Evolutionary conservation across 1,139 yeast species (phyloP).

Genomic region (Diutina neorugosa): DNA sequence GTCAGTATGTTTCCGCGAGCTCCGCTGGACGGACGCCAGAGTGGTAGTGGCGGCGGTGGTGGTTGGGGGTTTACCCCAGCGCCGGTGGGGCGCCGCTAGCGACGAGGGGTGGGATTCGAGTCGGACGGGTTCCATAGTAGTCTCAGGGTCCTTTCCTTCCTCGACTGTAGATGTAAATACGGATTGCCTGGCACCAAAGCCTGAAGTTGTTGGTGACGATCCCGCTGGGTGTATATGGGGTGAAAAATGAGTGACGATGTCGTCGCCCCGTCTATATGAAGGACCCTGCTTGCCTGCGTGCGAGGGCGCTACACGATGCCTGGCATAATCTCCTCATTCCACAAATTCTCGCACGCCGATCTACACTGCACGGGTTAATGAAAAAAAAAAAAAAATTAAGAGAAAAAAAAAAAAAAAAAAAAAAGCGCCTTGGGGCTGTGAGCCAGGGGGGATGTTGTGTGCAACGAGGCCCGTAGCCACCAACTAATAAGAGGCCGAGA

Average conservation of each 20-base stretch:
- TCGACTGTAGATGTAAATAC: not conserved
- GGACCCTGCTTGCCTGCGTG: not conserved
- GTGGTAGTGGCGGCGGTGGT: not conserved
- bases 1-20: not conserved
- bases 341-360: not conserved
- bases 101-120: not conserved
- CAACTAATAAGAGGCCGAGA: not conserved
- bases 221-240: not conserved
- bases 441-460: not conserved
- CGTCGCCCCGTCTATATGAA: not conserved
- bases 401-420: too few species aligned
- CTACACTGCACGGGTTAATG: not conserved
- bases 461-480: not conserved
- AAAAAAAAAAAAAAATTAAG: too few species aligned
- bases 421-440: not conserved
- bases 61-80: not conserved
- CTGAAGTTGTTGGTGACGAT: not conserved
- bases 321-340: not conserved
- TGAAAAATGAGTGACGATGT: constrained; percentile 4
- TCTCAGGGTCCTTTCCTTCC: not conserved
- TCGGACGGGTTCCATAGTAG: constrained; percentile 1
- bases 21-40: not conserved
- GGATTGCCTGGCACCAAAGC: not conserved
- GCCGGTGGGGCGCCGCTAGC: not conserved
- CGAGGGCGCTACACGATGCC: not conserved